Percentiles rank a stretch among this genome's conserved stretches.
phyloP scores from a whole-genome alignment of 306 rosid species.

The Psophocarpus tetragonolobus region DNA sequence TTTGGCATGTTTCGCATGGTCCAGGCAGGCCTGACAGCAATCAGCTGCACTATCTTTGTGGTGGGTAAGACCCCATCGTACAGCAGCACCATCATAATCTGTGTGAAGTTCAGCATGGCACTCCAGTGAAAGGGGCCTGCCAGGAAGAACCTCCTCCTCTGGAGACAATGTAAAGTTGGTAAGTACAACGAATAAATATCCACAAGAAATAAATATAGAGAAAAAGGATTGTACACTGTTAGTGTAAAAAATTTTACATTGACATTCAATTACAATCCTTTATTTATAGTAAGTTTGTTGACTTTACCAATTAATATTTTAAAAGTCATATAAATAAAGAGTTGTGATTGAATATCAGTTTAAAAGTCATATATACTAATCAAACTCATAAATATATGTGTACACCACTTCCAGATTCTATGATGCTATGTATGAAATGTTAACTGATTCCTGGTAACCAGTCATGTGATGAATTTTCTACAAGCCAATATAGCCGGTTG shows the following conservation, averaged over 20 bases:
- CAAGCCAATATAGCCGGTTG: not conserved
- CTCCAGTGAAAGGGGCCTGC: conserved; percentile 72
- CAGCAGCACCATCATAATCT: conserved; percentile 88
- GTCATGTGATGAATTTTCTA: conserved; percentile 11
- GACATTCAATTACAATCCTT: too few relatives aligned
- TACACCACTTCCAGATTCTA: conserved; percentile 22
- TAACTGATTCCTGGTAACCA: not conserved
- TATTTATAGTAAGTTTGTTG: too few relatives aligned
- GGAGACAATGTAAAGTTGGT: conserved; percentile 32
- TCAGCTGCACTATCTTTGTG: conserved; percentile 97
- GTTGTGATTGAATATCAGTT: too few relatives aligned
- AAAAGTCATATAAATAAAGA: too few relatives aligned
- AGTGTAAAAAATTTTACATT: too few relatives aligned
- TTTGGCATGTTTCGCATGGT: conserved; percentile 71
- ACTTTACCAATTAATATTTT: too few relatives aligned
- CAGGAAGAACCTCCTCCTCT: conserved; percentile 82
- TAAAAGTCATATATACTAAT: too few relatives aligned
- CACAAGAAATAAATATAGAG: not conserved
- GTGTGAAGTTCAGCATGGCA: conserved; percentile 76
- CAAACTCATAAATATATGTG: not conserved
- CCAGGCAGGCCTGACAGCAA: conserved; percentile 95
- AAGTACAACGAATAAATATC: conserved; percentile 20
- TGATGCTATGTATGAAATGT: conserved; percentile 9
- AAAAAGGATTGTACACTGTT: too few relatives aligned
- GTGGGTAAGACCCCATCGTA: conserved; percentile 94